Evolutionary conservation across 345 rosid genomes (phyloP).

Genomic region (Euphorbia tirucalli): DNA sequence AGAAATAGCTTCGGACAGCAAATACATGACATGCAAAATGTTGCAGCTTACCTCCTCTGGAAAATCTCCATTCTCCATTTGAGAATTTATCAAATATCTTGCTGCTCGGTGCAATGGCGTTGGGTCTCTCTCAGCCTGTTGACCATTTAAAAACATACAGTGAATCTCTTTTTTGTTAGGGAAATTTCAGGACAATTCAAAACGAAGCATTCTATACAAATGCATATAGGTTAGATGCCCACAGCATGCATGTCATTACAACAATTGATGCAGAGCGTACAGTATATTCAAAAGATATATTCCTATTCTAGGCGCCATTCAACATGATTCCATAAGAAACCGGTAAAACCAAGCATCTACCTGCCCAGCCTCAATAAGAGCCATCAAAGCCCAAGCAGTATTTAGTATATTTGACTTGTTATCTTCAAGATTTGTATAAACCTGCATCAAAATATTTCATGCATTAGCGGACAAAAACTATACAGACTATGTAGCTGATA

Average conservation of each 20-base stretch:
- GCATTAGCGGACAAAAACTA: neutral
- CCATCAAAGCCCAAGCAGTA: conserved; percentile 71
- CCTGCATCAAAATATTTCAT: conserved; percentile 24
- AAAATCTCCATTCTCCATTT: conserved; percentile 63
- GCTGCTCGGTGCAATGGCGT: conserved; percentile 54
- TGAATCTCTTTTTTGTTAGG: neutral
- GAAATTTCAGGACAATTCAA: too few species aligned
- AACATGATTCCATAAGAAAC: neutral
- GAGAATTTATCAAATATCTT: conserved; percentile 42
- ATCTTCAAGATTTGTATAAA: conserved; percentile 47
- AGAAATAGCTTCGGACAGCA: neutral
- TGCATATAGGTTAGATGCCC: too few species aligned
- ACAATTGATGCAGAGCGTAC: too few species aligned
- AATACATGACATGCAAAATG: neutral
- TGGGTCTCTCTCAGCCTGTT: conserved; percentile 48
- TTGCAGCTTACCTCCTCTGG: conserved; percentile 49
- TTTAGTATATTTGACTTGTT: conserved; percentile 47
- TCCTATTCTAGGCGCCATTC: too few species aligned
- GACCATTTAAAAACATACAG: neutral
- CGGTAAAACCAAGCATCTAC: conserved; percentile 19
- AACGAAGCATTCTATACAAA: neutral
- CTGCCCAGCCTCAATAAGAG: conserved; percentile 68
- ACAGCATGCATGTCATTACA: too few species aligned
- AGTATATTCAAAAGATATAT: neutral
- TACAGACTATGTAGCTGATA: neutral